A percentile compares a stretch with the other conserved stretches of the same genome.
These are phyloP conservation scores for Cokeromyces recurvatus DNA, from an alignment of 371 early-diverging fungal species.

Conservation along the genomic window DNA sequence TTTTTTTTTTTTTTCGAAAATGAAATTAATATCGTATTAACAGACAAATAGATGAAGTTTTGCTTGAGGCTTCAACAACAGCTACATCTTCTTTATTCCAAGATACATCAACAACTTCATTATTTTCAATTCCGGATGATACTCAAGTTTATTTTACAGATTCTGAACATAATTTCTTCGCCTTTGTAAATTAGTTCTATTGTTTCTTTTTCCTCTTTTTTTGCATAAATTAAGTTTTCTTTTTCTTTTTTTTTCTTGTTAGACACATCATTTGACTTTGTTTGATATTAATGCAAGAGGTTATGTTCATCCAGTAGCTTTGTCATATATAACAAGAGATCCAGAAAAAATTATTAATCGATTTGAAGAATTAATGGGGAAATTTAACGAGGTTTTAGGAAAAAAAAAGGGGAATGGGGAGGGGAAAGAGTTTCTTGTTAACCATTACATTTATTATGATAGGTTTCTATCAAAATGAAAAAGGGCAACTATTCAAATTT, in stretches of 20 bases:
- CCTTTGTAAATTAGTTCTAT: conserved; percentile 55
- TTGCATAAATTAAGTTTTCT: no score
- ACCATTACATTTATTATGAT: neutral
- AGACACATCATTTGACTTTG: conserved; percentile 58
- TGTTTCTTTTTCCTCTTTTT: no score
- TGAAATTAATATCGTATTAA: neutral
- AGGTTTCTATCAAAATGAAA: conserved; percentile 49
- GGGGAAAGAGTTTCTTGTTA: no score
- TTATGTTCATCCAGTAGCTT: conserved; percentile 54
- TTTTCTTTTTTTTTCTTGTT: no score
- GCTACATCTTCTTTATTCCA: conserved; percentile 8
- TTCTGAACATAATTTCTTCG: conserved; percentile 45
- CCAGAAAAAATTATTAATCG: conserved; percentile 44
- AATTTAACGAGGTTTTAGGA: conserved; percentile 28
- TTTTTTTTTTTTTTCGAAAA: neutral
- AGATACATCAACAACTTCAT: neutral
- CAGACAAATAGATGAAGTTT: conserved; percentile 16
- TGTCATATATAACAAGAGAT: conserved; percentile 54
- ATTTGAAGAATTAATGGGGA: conserved; percentile 41
- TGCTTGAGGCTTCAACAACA: neutral
- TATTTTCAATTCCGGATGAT: conserved; percentile 56
- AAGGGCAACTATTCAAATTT: conserved; percentile 56
- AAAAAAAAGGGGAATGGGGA: neutral
- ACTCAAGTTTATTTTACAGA: conserved; percentile 56
- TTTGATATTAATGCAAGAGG: conserved; percentile 60